Percentiles rank a stretch among this genome's conserved stretches.
phyloP scores from a whole-genome alignment of 257 asterid genomes.

The Dorcoceras hygrometricum region DNA sequence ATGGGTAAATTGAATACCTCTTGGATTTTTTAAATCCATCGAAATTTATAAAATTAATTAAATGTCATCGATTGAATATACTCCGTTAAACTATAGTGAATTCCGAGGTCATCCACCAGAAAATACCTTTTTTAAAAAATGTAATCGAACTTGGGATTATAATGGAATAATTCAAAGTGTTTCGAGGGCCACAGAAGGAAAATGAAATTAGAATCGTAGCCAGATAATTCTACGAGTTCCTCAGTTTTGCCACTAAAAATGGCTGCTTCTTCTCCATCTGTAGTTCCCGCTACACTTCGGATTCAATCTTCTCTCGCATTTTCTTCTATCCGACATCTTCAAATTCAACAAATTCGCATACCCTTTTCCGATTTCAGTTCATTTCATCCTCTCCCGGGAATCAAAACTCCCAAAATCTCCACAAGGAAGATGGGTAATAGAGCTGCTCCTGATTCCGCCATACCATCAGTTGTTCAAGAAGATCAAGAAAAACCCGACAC shows the following conservation, averaged over 20 bases:
- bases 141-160: not conserved
- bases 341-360: not conserved
- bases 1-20: no score
- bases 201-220: not conserved
- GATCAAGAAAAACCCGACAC: constrained; percentile 31
- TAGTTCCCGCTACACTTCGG: not conserved
- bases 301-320: not conserved
- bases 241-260: not conserved
- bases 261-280: not conserved
- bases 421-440: constrained; percentile 10
- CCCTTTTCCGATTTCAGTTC: not conserved
- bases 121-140: no score
- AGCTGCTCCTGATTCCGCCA: constrained; percentile 40
- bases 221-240: not conserved
- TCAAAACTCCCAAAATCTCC: constrained; percentile 26
- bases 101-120: no score
- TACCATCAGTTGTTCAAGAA: constrained; percentile 35
- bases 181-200: not conserved
- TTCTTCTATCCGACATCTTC: not conserved
- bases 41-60: no score
- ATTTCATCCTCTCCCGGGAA: constrained; percentile 7
- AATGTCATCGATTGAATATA: no score
- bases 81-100: not conserved
- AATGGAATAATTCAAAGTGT: not conserved
- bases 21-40: no score